Evolutionary conservation across 345 rosid genomes (phyloP), one percentile per base, ranked within the genome.

Genomic region (Nasturtium officinale): DNA sequence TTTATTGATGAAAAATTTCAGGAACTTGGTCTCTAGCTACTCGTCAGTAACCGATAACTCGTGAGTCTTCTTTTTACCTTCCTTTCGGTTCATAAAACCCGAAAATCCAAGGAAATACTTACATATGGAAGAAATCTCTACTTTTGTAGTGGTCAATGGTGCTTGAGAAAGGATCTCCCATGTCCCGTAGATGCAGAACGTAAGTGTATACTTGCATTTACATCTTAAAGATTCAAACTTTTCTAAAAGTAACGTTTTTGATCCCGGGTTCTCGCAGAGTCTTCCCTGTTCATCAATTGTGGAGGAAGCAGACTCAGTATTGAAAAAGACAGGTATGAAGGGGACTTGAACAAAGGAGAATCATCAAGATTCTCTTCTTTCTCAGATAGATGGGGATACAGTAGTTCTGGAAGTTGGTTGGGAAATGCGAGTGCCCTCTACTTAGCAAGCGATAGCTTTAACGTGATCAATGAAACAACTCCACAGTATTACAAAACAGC

Each of bases 221-320:
- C 33, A 45, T 12, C 30, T 55, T 60, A 7, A 50, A 60, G 72
- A 81, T 38, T 23, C 33, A 40, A 60, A 37, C 18, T 59, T 11
- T 9, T 57, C 26, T 5, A 57, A 8, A 17, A 33, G 10, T 35
- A 11, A 18, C 3, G 29, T 11, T 32, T 11, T 65, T 51, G 29
- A 43, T 55, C 10, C 17, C 6, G 43, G n/a, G 25, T 20, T 72
- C 20, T 26, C 28, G 53, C 86, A 91, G 99, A 81, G 9, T 77
- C 82, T 80, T 85, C 90, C 25, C 75, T 91, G 77, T 91, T 85
- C 62, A 91, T 91, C 37, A 89, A 95, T 58, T 87, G 96, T 51
- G 97, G 97, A 56, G 97, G 99, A 53, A 17, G 2, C 9, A 2
- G 2, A 7, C 13, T 52, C 10, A 1, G 4, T 9, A 15, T 76